Evolutionary conservation across 352 stramenopile genomes (phyloP).

Genomic region (Globisporangium takayamanum): DNA sequence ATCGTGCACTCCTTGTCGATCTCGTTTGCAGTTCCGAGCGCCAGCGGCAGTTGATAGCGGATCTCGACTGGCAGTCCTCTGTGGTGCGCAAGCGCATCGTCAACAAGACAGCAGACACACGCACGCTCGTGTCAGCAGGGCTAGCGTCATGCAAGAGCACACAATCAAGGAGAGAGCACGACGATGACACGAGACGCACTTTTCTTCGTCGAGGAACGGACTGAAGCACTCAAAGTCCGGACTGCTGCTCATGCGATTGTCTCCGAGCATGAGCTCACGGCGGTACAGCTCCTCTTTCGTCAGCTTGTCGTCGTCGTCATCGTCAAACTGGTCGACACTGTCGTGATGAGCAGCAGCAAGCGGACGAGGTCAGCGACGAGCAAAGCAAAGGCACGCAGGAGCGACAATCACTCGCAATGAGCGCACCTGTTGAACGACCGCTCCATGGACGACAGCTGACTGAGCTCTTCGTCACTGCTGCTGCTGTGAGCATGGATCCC

Average conservation of each 20-base stretch:
- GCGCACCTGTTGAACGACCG: conserved; percentile 51
- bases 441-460: conserved; percentile 61
- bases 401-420: neutral
- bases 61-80: conserved; percentile 73
- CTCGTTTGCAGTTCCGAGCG: conserved; percentile 70
- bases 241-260: conserved; percentile 57
- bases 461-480: conserved; percentile 79
- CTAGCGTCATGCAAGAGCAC: neutral
- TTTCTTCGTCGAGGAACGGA: conserved; percentile 68
- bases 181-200: conserved; percentile 16
- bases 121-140: neutral
- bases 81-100: neutral
- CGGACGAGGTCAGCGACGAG: neutral
- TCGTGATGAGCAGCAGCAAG: neutral
- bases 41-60: conserved; percentile 75
- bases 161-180: neutral
- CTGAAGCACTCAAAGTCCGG: conserved; percentile 66
- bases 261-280: conserved; percentile 39
- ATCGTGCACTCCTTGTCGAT: conserved; percentile 83
- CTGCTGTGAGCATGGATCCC: conserved; percentile 21
- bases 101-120: neutral
- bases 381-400: neutral
- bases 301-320: conserved; percentile 37
- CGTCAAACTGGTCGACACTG: conserved; percentile 36
- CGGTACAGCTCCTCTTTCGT: conserved; percentile 62